These are phyloP conservation scores for Lasiosphaeriaceae sp. DNA, from an alignment of 495 filamentous ascomycete genomes.

Conservation along the genomic window DNA sequence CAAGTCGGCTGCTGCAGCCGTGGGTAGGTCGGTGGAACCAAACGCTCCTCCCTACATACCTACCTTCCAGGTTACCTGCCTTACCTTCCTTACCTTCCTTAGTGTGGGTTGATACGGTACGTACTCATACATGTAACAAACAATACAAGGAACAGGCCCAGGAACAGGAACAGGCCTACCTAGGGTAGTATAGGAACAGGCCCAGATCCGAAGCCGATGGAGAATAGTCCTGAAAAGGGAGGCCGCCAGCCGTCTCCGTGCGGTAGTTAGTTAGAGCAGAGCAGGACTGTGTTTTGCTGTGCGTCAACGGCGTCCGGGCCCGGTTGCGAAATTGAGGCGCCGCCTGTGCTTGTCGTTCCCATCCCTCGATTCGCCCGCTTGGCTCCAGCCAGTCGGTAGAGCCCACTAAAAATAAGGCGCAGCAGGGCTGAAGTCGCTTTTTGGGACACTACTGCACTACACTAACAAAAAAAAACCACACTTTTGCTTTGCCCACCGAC, in stretches of 20 bases:
- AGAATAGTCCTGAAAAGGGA: constrained; percentile 3
- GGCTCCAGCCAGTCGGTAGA: constrained; percentile 2
- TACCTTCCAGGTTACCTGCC: too few species aligned
- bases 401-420: constrained; percentile 19
- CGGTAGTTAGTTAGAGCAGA: background rate
- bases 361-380: constrained; percentile 1
- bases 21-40: too few species aligned
- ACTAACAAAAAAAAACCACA: background rate
- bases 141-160: too few species aligned
- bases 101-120: too few species aligned
- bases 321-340: constrained; percentile 6
- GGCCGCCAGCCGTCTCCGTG: constrained; percentile 11
- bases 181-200: too few species aligned
- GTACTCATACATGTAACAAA: too few species aligned
- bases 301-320: constrained; percentile 13
- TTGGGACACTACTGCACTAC: too few species aligned
- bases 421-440: constrained; percentile 20
- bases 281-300: background rate
- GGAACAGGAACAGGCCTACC: too few species aligned
- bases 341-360: background rate
- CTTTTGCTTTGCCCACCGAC: background rate
- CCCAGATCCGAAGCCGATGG: too few species aligned
- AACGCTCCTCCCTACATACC: too few species aligned
- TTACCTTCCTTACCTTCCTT: too few species aligned
- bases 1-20: background rate